Conservation (phyloP, 1,139 yeast genomes). For the Candida tropicalis region DNA sequence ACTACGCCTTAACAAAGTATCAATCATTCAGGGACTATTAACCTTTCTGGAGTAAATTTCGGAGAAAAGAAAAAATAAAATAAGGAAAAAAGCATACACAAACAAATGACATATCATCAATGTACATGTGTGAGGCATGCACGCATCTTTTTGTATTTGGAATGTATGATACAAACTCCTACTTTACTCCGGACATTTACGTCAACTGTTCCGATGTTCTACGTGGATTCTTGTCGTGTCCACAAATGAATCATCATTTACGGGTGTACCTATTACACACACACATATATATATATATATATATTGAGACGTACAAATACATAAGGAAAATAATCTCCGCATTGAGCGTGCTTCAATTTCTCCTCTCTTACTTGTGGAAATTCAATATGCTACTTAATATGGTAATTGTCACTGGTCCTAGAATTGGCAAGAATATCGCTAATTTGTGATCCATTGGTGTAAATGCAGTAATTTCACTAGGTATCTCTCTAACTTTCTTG, state of each 20-base stretch:
- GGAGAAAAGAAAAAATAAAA: not conserved
- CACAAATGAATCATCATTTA: too few relatives aligned
- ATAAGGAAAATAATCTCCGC: not conserved
- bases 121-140: too few relatives aligned
- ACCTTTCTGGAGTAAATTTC: too few relatives aligned
- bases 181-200: not conserved
- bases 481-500: conserved; percentile 46
- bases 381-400: conserved; percentile 2
- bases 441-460: conserved; percentile 94
- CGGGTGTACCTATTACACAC: too few relatives aligned
- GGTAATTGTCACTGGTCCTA: conserved; percentile 66
- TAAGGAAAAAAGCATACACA: too few relatives aligned
- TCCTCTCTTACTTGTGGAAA: not conserved
- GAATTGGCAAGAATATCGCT: conserved; percentile 86
- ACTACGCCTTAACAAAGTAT: too few relatives aligned
- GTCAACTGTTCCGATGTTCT: not conserved
- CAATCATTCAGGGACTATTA: too few relatives aligned
- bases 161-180: not conserved
- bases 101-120: not conserved
- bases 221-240: too few relatives aligned
- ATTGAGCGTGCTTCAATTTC: not conserved
- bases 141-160: too few relatives aligned
- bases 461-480: conserved; percentile 68
- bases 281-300: too few relatives aligned
- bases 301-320: not conserved